Conservation (phyloP, 345 rosid genomes). For the Firmiana major region DNA sequence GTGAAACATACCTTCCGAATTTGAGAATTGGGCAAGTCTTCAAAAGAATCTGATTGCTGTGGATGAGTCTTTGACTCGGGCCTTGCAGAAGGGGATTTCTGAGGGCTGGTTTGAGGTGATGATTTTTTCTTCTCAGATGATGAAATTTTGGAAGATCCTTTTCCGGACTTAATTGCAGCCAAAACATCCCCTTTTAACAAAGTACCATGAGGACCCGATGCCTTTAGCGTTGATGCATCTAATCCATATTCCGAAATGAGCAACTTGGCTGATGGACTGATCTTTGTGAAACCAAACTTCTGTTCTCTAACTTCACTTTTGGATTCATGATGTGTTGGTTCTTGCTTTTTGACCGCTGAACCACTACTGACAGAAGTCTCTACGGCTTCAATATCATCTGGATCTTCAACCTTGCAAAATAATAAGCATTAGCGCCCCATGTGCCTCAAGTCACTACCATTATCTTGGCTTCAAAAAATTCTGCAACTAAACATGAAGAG, state of each 20-base stretch:
- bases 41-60: constrained; percentile 54
- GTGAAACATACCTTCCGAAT: constrained; percentile 83
- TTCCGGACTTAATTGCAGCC: constrained; percentile 79
- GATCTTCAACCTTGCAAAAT: constrained; percentile 80
- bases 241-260: constrained; percentile 44
- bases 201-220: constrained; percentile 82
- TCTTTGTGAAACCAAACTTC: constrained; percentile 55
- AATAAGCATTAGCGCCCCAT: constrained; percentile 22
- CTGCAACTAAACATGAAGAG: neutral
- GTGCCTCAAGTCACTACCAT: constrained; percentile 15
- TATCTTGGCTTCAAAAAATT: constrained; percentile 4
- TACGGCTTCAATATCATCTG: constrained; percentile 59
- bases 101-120: constrained; percentile 31
- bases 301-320: constrained; percentile 35
- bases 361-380: constrained; percentile 49
- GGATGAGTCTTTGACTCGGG: constrained; percentile 39
- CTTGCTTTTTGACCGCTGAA: constrained; percentile 40
- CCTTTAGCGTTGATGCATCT: no score
- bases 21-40: constrained; percentile 90
- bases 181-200: constrained; percentile 83
- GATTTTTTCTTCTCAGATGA: constrained; percentile 40
- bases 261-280: constrained; percentile 86
- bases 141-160: constrained; percentile 39
- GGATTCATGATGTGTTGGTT: constrained; percentile 38
- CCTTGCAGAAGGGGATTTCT: constrained; percentile 31